Evolutionary conservation across 345 rosid species (phyloP), one percentile per base, ranked within the genome.

Genomic region (Angophora floribunda): DNA sequence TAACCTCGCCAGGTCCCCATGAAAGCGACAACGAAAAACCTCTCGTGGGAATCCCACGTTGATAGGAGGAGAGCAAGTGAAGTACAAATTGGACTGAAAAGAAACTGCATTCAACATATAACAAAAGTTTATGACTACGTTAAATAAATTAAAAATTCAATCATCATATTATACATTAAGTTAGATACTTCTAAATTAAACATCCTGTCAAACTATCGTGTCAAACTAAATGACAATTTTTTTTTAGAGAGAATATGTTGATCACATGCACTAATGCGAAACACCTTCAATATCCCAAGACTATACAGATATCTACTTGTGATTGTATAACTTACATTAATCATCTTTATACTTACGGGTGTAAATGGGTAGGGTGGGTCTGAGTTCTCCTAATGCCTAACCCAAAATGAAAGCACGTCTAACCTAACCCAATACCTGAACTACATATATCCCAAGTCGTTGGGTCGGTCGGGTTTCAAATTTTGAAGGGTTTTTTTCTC

Each of bases 391-490:
- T 36, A 36, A 55, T 21, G 16, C 61, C 1, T 2, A 0, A 55
- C 22, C 61, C 61, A 55, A 55, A 55, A 0, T 55, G 61, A 55
- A 55, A 22, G 61, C 12, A 0, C 0, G 12, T 1, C 2, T 55
- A 0, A 11, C 28, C 26, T 2, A 1, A 55, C 61, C 61, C 0
- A 1, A 55, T 21, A 55, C 5, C 4, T 0, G 0, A 55, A 22
- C 12, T 5, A 55, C 61, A 55, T 55, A 55, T 21, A 55, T 55
- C 61, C 59, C 61, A 55, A 55, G 28, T 55, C 61, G 22, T 22
- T 0, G 0, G 5, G 12, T 55, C 1, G 0, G 0, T 55, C 0
- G 1, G 12, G 28, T 8, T 22, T 36, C 41, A 36, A 36, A 36
- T 36, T 36, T 55, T 55, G 1, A 0, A 55, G 61, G 61, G 26